A percentile compares a stretch with the other conserved stretches of the same genome.
phyloP scores from a whole-genome alignment of 1,284 basidiomycete species.

The Boletus nobilissimus region DNA sequence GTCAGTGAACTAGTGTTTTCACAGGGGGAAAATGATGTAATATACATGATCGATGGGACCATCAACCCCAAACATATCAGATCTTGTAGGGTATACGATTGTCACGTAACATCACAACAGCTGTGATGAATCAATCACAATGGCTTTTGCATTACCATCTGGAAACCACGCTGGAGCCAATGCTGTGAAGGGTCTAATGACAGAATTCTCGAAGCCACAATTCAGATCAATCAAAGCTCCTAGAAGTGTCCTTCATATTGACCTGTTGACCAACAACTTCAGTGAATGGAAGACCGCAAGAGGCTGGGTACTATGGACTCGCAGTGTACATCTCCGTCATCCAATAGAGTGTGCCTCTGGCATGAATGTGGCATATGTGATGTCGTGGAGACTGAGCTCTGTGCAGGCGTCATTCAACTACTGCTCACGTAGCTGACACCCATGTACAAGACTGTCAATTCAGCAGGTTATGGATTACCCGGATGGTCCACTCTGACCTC shows the following conservation, averaged over 20 bases:
- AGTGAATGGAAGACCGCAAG: no score
- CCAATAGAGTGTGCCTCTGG: neutral
- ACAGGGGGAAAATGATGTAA: slow-evolving; percentile 74
- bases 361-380: neutral
- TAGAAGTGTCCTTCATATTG: no score
- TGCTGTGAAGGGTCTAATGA: neutral
- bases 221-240: neutral
- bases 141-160: neutral
- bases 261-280: no score
- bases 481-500: no score
- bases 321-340: neutral
- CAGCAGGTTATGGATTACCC: neutral
- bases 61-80: slow-evolving; percentile 41
- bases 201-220: no score
- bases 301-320: neutral
- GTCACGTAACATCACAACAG: neutral
- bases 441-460: neutral
- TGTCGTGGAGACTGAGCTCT: neutral
- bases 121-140: neutral
- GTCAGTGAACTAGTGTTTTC: slow-evolving; percentile 10
- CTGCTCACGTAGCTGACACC: neutral
- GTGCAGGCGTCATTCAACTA: neutral
- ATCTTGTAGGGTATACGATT: slow-evolving; percentile 6
- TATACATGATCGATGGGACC: slow-evolving; percentile 78
- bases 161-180: neutral